Conservation (phyloP, 495 filamentous ascomycete species). For the Talaromyces stipitatus region DNA sequence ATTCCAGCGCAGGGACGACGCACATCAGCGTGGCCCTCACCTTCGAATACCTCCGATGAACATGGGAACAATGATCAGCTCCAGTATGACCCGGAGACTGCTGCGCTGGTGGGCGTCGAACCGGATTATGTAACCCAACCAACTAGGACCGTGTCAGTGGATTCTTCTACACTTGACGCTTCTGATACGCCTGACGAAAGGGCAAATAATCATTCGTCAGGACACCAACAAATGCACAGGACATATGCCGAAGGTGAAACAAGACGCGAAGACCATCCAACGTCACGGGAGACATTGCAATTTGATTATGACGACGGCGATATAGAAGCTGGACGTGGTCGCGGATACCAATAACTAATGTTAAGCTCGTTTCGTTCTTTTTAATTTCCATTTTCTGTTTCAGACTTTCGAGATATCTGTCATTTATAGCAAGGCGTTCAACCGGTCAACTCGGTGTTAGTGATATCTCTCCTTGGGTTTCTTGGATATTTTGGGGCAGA, state of each 20-base stretch:
- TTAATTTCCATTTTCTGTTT: background rate
- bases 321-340: background rate
- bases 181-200: background rate
- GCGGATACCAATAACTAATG: background rate
- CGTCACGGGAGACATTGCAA: background rate
- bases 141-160: background rate
- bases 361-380: background rate
- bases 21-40: slow-evolving; percentile 33
- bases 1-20: slow-evolving; percentile 31
- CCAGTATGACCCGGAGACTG: slow-evolving; percentile 38
- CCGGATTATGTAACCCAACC: slow-evolving; percentile 1
- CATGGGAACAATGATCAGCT: slow-evolving; percentile 21
- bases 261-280: background rate
- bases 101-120: slow-evolving; percentile 28
- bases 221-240: background rate
- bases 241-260: background rate
- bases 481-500: too few species aligned
- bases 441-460: too few species aligned
- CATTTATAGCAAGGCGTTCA: slow-evolving; percentile 2
- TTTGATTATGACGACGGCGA: background rate
- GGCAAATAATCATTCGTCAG: background rate
- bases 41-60: slow-evolving; percentile 18
- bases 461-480: too few species aligned
- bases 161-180: background rate
- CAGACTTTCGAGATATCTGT: background rate